Percentiles rank a stretch among this genome's conserved stretches.
These are phyloP conservation scores for Immersiella caudata DNA, from an alignment of 495 filamentous ascomycete genomes.

Conservation along the genomic window DNA sequence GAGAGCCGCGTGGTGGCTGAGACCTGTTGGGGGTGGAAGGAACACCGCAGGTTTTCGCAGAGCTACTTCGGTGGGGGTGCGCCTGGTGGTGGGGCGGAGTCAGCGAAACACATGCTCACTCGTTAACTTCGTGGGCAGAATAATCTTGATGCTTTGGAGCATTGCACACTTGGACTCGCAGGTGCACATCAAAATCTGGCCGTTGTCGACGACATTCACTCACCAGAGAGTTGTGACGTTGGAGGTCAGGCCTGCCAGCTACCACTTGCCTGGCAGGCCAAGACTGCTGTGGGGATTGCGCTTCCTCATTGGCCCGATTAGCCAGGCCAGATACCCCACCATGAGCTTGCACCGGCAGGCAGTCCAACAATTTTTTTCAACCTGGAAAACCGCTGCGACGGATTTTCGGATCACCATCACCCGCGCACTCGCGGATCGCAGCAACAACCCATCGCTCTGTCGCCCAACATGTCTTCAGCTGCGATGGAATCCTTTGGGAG, in stretches of 20 bases:
- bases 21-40: no score
- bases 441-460: not conserved
- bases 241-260: not conserved
- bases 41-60: no score
- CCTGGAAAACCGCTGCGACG: constrained; percentile 7
- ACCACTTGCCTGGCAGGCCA: not conserved
- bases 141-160: no score
- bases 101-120: no score
- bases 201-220: not conserved
- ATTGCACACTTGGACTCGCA: no score
- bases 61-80: no score
- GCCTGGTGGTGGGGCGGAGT: no score
- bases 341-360: constrained; percentile 8
- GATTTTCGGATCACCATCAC: not conserved
- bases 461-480: constrained; percentile 30
- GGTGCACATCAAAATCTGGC: not conserved
- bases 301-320: not conserved
- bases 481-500: constrained; percentile 18
- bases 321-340: constrained; percentile 1
- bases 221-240: not conserved
- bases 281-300: not conserved
- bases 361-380: constrained; percentile 21
- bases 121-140: no score
- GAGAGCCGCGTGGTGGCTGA: no score
- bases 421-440: not conserved